These are phyloP conservation scores for Epichloe hybrida DNA, from an alignment of 2,329 filamentous ascomycete species.

Conservation along the genomic window DNA sequence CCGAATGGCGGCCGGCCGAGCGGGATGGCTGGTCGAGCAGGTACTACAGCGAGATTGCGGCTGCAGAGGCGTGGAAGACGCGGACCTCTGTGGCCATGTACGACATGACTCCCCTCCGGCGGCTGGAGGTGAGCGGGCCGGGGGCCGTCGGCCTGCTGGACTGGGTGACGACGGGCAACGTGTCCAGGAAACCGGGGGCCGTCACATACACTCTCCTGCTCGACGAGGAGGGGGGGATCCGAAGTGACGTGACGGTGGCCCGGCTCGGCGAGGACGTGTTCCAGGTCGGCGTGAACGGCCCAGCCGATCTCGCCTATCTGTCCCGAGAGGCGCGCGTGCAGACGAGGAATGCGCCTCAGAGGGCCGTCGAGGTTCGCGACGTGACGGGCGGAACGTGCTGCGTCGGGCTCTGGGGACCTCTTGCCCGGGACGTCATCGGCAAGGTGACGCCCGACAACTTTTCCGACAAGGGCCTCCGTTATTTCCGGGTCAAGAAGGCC, in stretches of 20 bases:
- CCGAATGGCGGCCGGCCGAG: slow-evolving; percentile 38
- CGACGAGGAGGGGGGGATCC: slow-evolving; percentile 38
- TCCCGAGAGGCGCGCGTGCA: slow-evolving; percentile 37
- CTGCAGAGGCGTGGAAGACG: slow-evolving; percentile 51
- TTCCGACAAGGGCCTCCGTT: slow-evolving; percentile 30
- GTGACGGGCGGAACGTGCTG: slow-evolving; percentile 47
- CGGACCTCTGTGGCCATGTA: slow-evolving; percentile 48
- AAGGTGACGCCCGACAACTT: slow-evolving; percentile 32
- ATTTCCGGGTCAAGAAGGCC: slow-evolving; percentile 34
- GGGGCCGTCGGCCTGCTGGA: slow-evolving; percentile 42
- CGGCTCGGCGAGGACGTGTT: slow-evolving; percentile 34
- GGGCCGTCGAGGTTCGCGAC: slow-evolving; percentile 40
- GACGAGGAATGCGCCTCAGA: slow-evolving; percentile 21
- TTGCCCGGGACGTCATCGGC: slow-evolving; percentile 35
- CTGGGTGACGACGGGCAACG: slow-evolving; percentile 35
- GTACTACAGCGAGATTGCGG: slow-evolving; percentile 44
- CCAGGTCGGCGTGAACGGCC: slow-evolving; percentile 43
- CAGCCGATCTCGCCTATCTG: slow-evolving; percentile 41
- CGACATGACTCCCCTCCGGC: slow-evolving; percentile 46
- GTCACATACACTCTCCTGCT: slow-evolving; percentile 46
- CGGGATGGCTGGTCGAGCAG: slow-evolving; percentile 45
- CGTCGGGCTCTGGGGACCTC: slow-evolving; percentile 50
- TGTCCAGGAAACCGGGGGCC: slow-evolving; percentile 31
- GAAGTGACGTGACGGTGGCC: slow-evolving; percentile 43
- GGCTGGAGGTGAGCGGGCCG: slow-evolving; percentile 44